These are phyloP conservation scores for Acanthamoeba pearcei DNA, from an alignment of 208 protist genomes.

Conservation along the genomic window DNA sequence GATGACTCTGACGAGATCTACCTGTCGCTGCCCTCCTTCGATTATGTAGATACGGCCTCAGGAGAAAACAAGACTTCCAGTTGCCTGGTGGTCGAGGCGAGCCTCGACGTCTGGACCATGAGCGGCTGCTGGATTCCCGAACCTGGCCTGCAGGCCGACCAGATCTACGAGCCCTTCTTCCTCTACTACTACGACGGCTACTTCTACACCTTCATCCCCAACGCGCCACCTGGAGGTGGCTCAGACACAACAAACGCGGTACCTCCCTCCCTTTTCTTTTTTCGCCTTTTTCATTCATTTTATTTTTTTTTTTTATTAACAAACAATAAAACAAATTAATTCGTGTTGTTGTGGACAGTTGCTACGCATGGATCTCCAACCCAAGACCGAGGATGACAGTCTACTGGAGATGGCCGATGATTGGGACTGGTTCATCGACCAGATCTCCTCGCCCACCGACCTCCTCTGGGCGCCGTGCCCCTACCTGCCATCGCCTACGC, in stretches of 20 bases:
- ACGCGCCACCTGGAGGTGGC: background rate
- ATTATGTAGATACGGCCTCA: background rate
- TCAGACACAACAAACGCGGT: background rate
- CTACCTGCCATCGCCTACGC: background rate
- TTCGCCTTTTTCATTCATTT: background rate
- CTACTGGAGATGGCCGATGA: background rate
- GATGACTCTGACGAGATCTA: background rate
- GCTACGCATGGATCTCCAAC: background rate
- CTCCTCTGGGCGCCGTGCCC: slow-evolving; percentile 35
- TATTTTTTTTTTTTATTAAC: background rate
- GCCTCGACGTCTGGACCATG: background rate
- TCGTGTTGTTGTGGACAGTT: background rate
- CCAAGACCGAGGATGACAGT: no score
- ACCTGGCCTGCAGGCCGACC: background rate
- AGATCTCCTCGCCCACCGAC: background rate
- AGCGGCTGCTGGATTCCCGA: background rate
- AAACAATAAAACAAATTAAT: no score
- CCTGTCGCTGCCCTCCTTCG: background rate
- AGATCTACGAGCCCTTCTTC: background rate
- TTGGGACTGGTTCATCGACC: background rate
- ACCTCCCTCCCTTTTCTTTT: background rate
- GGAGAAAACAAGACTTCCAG: background rate
- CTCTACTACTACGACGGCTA: background rate
- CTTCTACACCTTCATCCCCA: background rate
- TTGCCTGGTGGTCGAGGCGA: background rate